phyloP scores from a whole-genome alignment of 352 stramenopile genomes.

The Phytophthora brassicae region DNA sequence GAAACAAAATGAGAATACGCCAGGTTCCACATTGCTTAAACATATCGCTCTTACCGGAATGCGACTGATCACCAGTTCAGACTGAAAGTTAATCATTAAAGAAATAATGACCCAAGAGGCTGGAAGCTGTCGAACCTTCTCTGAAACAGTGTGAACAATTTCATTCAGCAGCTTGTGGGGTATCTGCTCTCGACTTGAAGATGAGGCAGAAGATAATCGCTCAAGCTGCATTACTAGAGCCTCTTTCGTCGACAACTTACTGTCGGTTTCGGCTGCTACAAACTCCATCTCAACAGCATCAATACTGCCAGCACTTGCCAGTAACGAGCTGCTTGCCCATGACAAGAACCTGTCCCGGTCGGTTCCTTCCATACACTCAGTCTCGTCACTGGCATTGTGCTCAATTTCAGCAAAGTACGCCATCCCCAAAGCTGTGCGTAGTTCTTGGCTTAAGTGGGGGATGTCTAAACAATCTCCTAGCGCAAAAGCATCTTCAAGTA shows the following conservation, averaged over 20 bases:
- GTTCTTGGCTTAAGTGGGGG: conserved; percentile 43
- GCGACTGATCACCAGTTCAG: conserved; percentile 51
- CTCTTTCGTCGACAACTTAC: conserved; percentile 14
- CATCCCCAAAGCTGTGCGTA: conserved; percentile 46
- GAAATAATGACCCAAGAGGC: conserved; percentile 48
- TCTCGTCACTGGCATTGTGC: background rate
- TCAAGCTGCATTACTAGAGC: conserved; percentile 26
- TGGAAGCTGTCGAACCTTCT: conserved; percentile 39
- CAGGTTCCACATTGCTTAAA: background rate
- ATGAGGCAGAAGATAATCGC: conserved; percentile 9
- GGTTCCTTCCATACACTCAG: conserved; percentile 4
- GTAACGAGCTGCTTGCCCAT: conserved; percentile 40
- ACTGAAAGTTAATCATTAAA: conserved; percentile 39
- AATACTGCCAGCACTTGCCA: conserved; percentile 37
- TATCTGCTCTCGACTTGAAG: background rate
- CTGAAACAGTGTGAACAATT: conserved; percentile 15
- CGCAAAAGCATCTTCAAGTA: conserved; percentile 50
- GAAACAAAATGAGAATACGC: conserved; percentile 13
- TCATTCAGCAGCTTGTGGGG: conserved; percentile 16
- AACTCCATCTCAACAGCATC: conserved; percentile 14
- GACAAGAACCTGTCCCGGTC: conserved; percentile 23
- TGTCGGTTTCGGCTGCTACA: background rate
- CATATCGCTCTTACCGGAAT: conserved; percentile 33
- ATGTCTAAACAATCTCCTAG: conserved; percentile 48
- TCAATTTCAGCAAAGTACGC: conserved; percentile 51